Percentiles rank a stretch among this genome's conserved stretches.
Evolutionary conservation across 2,329 filamentous ascomycete genomes (phyloP).

Genomic region (Ophiostoma pallidulum): DNA sequence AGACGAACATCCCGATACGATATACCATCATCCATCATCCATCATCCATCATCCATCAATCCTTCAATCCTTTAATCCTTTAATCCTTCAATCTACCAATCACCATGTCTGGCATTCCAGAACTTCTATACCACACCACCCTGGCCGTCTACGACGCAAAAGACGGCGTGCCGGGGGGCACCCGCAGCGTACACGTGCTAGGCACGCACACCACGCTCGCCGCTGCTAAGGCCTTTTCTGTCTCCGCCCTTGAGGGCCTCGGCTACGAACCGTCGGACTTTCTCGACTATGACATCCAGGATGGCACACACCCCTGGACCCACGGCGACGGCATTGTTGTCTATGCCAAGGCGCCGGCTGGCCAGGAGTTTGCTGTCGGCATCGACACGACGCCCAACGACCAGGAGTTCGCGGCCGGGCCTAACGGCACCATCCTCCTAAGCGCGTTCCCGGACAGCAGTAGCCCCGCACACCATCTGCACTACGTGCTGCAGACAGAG

Average conservation of each 20-base stretch:
- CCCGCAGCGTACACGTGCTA: slow-evolving; percentile 27
- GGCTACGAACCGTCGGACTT: slow-evolving; percentile 31
- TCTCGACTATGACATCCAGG: slow-evolving; percentile 22
- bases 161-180: slow-evolving; percentile 20
- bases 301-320: slow-evolving; percentile 21
- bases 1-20: too few species aligned
- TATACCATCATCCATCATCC: too few species aligned
- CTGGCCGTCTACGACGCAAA: slow-evolving; percentile 18
- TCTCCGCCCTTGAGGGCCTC: slow-evolving; percentile 23
- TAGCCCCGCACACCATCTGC: slow-evolving; percentile 23
- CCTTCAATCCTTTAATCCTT: too few species aligned
- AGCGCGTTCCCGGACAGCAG: slow-evolving; percentile 12
- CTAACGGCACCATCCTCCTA: slow-evolving; percentile 19
- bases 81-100: background rate
- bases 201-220: slow-evolving; percentile 28
- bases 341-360: slow-evolving; percentile 27
- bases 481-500: slow-evolving; percentile 34
- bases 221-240: slow-evolving; percentile 29
- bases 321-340: slow-evolving; percentile 31
- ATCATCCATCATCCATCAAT: too few species aligned
- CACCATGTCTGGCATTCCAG: slow-evolving; percentile 18
- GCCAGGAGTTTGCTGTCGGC: slow-evolving; percentile 29
- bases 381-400: slow-evolving; percentile 31
- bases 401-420: slow-evolving; percentile 19
- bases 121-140: slow-evolving; percentile 28